Base-by-base conservation (phyloP, 2,329 filamentous ascomycete species). In the Beauveria australis region DNA sequence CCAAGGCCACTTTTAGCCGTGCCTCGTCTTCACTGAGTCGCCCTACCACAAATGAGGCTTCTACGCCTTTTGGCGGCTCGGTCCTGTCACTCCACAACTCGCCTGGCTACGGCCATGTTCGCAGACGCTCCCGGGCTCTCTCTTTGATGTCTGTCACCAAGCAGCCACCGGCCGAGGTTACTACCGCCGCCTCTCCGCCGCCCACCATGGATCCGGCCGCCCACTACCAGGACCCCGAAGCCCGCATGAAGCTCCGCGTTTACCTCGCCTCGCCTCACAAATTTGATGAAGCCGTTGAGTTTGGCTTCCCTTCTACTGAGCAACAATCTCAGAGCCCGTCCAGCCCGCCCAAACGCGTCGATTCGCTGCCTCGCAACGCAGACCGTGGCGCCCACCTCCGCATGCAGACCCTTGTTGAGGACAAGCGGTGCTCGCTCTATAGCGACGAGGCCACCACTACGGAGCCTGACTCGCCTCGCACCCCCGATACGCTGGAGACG, bases 271-370 rank as follows among this genome's bases (percentile, higher is more conserved):
- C 92, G 1, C 89, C 92, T 1, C 90, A 96, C 66, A 96, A 96
- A 71, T 97, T 97, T 67, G 93, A 97, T n/a, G 93, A 97, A 74
- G 92, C 91, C 1, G 84, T 97, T 57, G 90, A 96, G 71, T 97
- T 95, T 73, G 93, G 93, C 0, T 97, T 97, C 67, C 91, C 92
- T 0, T 85, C 87, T 0, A 78, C 78, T 41, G 81, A 85, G 40
- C 73, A 74, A n/a, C 67, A 64, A 6, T 59, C 64, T 4, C 63
- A 67, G 51, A 58, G 49, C 65, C 66, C 30, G 3, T 37, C 19
- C 22, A 61, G 12, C 9, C 55, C 56, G 3, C 61, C 61, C 26
- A 59, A 33, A 22, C 61, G 61, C 5, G 30, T 55, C n/a, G 61
- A 62, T 30, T 62, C 61, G 4, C 40, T 62, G 37, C 24, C 43